Base-by-base conservation (phyloP, 2,329 filamentous ascomycete species). In the Cadophora sp. region DNA sequence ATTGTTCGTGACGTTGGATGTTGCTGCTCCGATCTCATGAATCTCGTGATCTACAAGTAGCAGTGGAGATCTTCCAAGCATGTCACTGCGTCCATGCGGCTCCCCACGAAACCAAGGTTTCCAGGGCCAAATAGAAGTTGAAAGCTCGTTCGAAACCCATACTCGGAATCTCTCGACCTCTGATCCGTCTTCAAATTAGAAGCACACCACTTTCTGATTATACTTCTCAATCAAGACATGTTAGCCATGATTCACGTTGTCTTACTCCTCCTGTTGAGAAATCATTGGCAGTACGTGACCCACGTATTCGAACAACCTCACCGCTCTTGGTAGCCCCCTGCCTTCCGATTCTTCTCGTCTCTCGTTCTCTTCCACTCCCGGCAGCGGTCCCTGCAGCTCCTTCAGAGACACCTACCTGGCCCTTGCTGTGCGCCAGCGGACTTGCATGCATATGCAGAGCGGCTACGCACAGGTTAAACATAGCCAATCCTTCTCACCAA, bases 391-490 rank as follows among this genome's bases (percentile, higher is more conserved):
- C 76, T 76, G 75, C 75, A 76, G 73, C 71, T 72, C 68, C 65
- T 71, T 71, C 65, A 71, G 68, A 74, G 68, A 73, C 70, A 72
- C 67, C 61, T 72, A 72, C 67, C 61, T 72, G 65, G 69, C 69
- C 72, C 72, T 68, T 73, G 71, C 73, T 72, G 74, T 73, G 71
- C 73, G 69, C 71, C 70, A 73, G 70, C 75, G 73, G 70, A 75
- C 72, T 76, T 74, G 74, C 74, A 76, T 75, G 71, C 74, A 75
- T 76, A 73, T 77, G 75, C 74, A 76, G 71, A 73, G 73, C 74
- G 73, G 73, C 73, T 74, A 74, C 70, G 63, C 69, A 68, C 74
- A 76, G 71, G 68, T 72, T 55, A 61, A 69, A 74, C 75, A 69
- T 72, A 56, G 56, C 75, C 75, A 75, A 76, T 77, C 66, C 73